A percentile compares a stretch with the other conserved stretches of the same genome.
phyloP scores from a whole-genome alignment of 1,139 yeast species.

The Candida tetrigidarum region DNA sequence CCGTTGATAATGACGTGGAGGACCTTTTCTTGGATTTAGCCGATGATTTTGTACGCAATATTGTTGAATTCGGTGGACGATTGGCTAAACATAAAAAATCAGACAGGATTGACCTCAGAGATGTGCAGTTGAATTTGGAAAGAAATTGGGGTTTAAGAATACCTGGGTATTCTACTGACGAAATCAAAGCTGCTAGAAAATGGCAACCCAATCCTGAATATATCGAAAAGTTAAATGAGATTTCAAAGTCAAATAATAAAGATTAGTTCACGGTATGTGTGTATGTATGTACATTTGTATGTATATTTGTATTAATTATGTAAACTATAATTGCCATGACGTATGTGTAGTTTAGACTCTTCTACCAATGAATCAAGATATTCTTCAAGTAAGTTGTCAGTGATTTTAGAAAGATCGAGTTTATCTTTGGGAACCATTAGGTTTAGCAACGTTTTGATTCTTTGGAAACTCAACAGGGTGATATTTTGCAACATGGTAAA shows the following conservation, averaged over 20 bases:
- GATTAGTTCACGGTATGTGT: conserved; percentile 3
- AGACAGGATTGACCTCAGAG: conserved; percentile 86
- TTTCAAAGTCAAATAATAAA: conserved; percentile 11
- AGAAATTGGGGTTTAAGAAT: conserved; percentile 94
- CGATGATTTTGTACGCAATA: conserved; percentile 91
- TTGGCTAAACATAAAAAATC: conserved; percentile 93
- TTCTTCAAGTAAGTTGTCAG: conserved; percentile 12
- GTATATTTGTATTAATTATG: conserved; percentile 2
- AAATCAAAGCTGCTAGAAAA: conserved; percentile 80
- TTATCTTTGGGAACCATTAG: conserved; percentile 16
- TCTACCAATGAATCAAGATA: conserved; percentile 24
- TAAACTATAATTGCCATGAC: conserved; percentile 23
- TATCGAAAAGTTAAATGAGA: conserved; percentile 54
- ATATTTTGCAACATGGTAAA: conserved; percentile 14
- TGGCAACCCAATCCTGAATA: conserved; percentile 78
- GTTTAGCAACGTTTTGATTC: conserved; percentile 18
- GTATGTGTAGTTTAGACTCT: conserved; percentile 18
- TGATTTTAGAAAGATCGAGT: conserved; percentile 11
- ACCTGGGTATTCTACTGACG: conserved; percentile 94
- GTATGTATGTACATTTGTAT: neutral
- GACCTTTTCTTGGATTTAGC: conserved; percentile 89
- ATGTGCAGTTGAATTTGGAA: conserved; percentile 89
- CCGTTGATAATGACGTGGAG: conserved; percentile 96
- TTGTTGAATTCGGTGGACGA: conserved; percentile 91
- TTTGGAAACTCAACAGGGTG: conserved; percentile 12